Evolutionary conservation across 1,284 basidiomycete genomes (phyloP).

Genomic region (Boletellus deceptivus): DNA sequence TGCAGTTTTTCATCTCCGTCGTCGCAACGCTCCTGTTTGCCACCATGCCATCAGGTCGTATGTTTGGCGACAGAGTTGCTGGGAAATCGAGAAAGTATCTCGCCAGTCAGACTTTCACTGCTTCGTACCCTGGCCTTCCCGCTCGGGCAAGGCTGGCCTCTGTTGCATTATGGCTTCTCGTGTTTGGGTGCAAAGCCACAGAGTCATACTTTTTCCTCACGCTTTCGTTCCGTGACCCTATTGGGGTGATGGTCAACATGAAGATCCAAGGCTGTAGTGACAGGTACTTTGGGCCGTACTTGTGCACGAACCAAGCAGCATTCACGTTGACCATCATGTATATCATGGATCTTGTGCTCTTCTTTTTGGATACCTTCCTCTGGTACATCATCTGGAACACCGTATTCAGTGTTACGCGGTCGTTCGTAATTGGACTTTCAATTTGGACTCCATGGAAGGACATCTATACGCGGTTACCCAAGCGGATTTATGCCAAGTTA

Average conservation of each 20-base stretch:
- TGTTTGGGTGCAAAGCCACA: slow-evolving; percentile 91
- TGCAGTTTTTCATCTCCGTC: slow-evolving; percentile 89
- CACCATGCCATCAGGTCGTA: slow-evolving; percentile 86
- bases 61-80: slow-evolving; percentile 94
- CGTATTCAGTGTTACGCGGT: slow-evolving; percentile 85
- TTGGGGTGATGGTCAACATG: slow-evolving; percentile 91
- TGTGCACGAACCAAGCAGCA: slow-evolving; percentile 87
- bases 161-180: slow-evolving; percentile 78
- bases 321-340: slow-evolving; percentile 96
- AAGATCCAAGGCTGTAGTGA: slow-evolving; percentile 85
- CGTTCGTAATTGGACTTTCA: slow-evolving; percentile 87
- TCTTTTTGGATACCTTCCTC: slow-evolving; percentile 96
- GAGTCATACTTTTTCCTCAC: slow-evolving; percentile 97
- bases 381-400: slow-evolving; percentile 99
- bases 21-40: slow-evolving; percentile 81
- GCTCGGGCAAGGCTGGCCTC: slow-evolving; percentile 67
- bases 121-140: slow-evolving; percentile 78
- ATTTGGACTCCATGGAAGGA: slow-evolving; percentile 99
- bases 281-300: slow-evolving; percentile 73
- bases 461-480: slow-evolving; percentile 89
- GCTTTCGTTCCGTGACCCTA: slow-evolving; percentile 87
- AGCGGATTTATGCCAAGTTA: slow-evolving; percentile 92
- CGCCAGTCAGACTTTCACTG: slow-evolving; percentile 94
- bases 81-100: slow-evolving; percentile 94
- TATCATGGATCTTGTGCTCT: slow-evolving; percentile 90